A percentile compares a stretch with the other conserved stretches of the same genome.
phyloP scores from a whole-genome alignment of 768 basidiomycete species.

The Amylocystis lapponica region DNA sequence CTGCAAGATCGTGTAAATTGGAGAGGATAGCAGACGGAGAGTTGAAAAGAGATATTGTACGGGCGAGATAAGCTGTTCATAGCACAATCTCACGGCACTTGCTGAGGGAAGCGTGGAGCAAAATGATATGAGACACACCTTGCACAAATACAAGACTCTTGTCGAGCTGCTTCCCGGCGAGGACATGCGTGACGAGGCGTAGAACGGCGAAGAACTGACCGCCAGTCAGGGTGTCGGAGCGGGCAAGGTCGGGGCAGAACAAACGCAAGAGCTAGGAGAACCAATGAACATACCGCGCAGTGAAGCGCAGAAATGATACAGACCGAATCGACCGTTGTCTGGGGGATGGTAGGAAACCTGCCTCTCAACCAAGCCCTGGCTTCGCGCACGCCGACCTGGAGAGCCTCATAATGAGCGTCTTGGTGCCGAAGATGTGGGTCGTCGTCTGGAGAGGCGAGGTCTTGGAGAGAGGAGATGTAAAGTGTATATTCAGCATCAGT shows the following conservation, averaged over 20 bases:
- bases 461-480: slow-evolving; percentile 57
- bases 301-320: slow-evolving; percentile 17
- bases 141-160: slow-evolving; percentile 68
- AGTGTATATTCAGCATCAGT: slow-evolving; percentile 65
- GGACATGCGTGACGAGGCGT: slow-evolving; percentile 58
- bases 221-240: slow-evolving; percentile 49
- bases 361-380: slow-evolving; percentile 73
- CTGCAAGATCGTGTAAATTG: too few species aligned
- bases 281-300: background rate
- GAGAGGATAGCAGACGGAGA: too few species aligned
- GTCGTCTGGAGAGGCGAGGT: slow-evolving; percentile 23
- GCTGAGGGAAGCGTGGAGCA: background rate
- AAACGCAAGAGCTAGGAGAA: slow-evolving; percentile 58
- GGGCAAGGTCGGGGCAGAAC: slow-evolving; percentile 51
- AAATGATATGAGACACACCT: slow-evolving; percentile 38
- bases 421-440: slow-evolving; percentile 16
- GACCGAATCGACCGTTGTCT: slow-evolving; percentile 54
- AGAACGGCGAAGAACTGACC: slow-evolving; percentile 77
- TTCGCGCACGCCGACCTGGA: slow-evolving; percentile 55
- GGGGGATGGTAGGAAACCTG: slow-evolving; percentile 51
- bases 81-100: background rate
- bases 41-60: too few species aligned
- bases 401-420: slow-evolving; percentile 49
- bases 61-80: background rate
- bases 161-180: slow-evolving; percentile 56